phyloP scores from a whole-genome alignment of 768 basidiomycete genomes.

The Lactarius akahatsu region DNA sequence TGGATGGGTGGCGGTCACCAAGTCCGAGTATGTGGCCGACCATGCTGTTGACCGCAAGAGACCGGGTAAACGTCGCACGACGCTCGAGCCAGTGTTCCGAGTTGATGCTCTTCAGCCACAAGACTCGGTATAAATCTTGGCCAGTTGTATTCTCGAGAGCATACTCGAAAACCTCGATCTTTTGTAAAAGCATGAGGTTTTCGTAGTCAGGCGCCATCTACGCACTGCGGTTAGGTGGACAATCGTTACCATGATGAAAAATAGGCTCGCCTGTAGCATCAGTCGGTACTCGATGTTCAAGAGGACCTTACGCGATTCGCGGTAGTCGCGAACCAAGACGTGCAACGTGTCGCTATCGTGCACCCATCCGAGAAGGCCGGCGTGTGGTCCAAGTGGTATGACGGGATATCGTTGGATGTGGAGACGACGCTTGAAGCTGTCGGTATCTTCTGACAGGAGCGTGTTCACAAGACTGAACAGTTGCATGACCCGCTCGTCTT shows the following conservation, averaged over 20 bases:
- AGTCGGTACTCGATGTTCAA: constrained; percentile 98
- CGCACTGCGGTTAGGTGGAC: background rate
- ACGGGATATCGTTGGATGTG: constrained; percentile 93
- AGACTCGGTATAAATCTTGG: constrained; percentile 92
- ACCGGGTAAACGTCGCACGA: constrained; percentile 92
- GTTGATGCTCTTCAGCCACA: constrained; percentile 94
- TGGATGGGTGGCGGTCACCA: constrained; percentile 97
- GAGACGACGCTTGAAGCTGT: constrained; percentile 93
- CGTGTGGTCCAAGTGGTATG: constrained; percentile 93
- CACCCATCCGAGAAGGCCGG: constrained; percentile 94
- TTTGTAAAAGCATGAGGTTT: constrained; percentile 88
- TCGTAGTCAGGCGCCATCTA: constrained; percentile 99
- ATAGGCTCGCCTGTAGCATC: constrained; percentile 79
- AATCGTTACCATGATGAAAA: background rate
- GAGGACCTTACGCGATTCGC: constrained; percentile 93
- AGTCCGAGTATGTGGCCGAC: constrained; percentile 96
- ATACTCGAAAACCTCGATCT: constrained; percentile 99
- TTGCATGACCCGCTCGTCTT: constrained; percentile 99
- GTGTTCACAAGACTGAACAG: constrained; percentile 97
- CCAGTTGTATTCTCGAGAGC: constrained; percentile 98
- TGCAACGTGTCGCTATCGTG: constrained; percentile 94
- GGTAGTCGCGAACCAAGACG: constrained; percentile 92
- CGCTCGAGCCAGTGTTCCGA: constrained; percentile 99
- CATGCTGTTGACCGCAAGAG: constrained; percentile 96
- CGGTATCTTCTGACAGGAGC: constrained; percentile 85